These are phyloP conservation scores for Saccharomyces pastorianus DNA, from an alignment of 1,139 yeast genomes.

Conservation along the genomic window DNA sequence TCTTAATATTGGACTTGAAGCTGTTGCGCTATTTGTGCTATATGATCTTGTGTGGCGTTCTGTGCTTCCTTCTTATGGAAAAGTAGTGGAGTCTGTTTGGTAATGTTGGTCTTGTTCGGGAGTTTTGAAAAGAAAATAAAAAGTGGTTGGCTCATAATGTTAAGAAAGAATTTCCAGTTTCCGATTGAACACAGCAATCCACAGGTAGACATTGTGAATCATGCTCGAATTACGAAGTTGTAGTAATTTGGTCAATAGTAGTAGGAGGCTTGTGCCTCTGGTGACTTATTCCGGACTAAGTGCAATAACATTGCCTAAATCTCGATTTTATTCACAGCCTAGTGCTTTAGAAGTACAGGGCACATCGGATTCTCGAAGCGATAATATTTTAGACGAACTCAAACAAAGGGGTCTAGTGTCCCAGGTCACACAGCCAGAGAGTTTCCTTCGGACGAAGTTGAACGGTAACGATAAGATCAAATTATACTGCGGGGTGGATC, in stretches of 20 bases:
- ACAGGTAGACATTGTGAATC: not conserved
- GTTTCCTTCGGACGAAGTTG: slow-evolving; percentile 15
- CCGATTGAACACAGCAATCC: not conserved
- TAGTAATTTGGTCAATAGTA: not conserved
- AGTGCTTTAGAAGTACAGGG: not conserved
- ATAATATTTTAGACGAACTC: slow-evolving; percentile 12
- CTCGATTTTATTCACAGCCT: not conserved
- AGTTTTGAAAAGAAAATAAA: not conserved
- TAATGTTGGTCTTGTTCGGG: not conserved
- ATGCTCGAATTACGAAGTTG: not conserved
- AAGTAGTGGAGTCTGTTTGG: not conserved
- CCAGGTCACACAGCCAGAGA: slow-evolving; percentile 29
- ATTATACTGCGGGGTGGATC: slow-evolving; percentile 93
- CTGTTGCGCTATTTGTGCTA: not conserved
- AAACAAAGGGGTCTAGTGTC: slow-evolving; percentile 33
- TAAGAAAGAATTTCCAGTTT: not conserved
- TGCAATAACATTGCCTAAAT: not conserved
- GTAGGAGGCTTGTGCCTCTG: not conserved
- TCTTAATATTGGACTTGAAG: not conserved
- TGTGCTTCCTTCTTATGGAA: not conserved
- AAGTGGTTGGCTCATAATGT: not conserved
- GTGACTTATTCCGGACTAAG: not conserved
- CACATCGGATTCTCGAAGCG: not conserved
- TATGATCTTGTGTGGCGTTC: not conserved
- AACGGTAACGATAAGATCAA: slow-evolving; percentile 38